These are phyloP conservation scores for Hamigera avellanea DNA, from an alignment of 495 filamentous ascomycete genomes.

Conservation along the genomic window DNA sequence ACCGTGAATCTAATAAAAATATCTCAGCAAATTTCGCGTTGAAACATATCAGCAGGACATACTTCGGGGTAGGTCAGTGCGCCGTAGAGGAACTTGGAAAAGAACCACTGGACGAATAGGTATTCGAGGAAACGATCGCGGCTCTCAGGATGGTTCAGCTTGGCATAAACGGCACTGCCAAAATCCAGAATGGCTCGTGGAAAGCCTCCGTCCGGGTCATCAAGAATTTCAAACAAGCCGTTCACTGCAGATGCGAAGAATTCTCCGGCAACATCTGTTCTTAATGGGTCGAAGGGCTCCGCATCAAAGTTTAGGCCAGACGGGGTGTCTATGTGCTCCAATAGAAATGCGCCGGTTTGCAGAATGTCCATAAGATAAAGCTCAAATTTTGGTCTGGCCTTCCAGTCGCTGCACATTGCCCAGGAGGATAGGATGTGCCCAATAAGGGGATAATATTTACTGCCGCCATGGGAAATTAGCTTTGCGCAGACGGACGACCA, in stretches of 20 bases:
- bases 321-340: conserved; percentile 61
- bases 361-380: conserved; percentile 88
- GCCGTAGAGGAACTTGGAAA: conserved; percentile 72
- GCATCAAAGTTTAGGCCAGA: conserved; percentile 26
- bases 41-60: conserved; percentile 19
- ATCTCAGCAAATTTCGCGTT: conserved; percentile 3
- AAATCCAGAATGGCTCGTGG: conserved; percentile 75
- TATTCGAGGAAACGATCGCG: conserved; percentile 63
- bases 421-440: conserved; percentile 61
- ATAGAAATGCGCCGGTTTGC: conserved; percentile 80
- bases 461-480: conserved; percentile 38
- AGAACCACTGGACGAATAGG: conserved; percentile 84
- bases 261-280: conserved; percentile 71
- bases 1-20: conserved; percentile 51
- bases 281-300: conserved; percentile 50
- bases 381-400: conserved; percentile 77
- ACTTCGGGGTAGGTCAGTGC: conserved; percentile 86
- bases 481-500: conserved; percentile 85
- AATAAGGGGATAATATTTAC: conserved; percentile 28
- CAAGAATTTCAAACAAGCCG: conserved; percentile 74
- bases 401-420: conserved; percentile 80
- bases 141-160: conserved; percentile 56
- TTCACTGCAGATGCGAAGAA: conserved; percentile 80
- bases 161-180: conserved; percentile 67
- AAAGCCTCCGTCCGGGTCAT: conserved; percentile 65